Evolutionary conservation across 2,329 filamentous ascomycete genomes (phyloP).

Genomic region (Phaeophleospora eucalypticola): DNA sequence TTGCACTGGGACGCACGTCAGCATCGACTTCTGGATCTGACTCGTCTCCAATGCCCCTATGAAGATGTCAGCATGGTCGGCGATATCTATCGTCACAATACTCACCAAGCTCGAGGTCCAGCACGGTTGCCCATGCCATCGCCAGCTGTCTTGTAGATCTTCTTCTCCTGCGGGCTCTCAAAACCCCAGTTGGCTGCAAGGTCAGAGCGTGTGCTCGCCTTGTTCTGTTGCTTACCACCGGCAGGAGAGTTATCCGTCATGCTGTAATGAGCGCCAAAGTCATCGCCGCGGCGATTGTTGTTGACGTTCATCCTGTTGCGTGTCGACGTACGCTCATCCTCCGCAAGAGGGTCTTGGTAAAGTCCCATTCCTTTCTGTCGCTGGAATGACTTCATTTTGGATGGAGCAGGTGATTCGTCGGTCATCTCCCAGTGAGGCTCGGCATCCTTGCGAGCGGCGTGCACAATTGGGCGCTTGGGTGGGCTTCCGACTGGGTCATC

Average conservation of each 20-base stretch:
- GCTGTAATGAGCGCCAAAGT: slow-evolving; percentile 73
- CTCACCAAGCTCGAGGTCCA: slow-evolving; percentile 45
- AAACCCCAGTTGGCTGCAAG: slow-evolving; percentile 15
- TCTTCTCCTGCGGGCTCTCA: slow-evolving; percentile 14
- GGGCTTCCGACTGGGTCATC: slow-evolving; percentile 54
- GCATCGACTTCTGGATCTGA: slow-evolving; percentile 39
- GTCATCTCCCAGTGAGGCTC: slow-evolving; percentile 79
- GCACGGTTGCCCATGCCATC: slow-evolving; percentile 55
- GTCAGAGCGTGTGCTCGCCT: slow-evolving; percentile 9
- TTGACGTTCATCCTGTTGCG: slow-evolving; percentile 64
- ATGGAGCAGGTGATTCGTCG: slow-evolving; percentile 61
- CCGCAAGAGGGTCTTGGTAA: slow-evolving; percentile 67
- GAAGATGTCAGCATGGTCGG: background rate
- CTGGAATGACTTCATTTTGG: slow-evolving; percentile 30
- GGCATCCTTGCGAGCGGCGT: slow-evolving; percentile 71
- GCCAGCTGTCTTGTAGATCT: slow-evolving; percentile 37
- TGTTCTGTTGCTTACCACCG: slow-evolving; percentile 20
- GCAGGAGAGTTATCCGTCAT: slow-evolving; percentile 62
- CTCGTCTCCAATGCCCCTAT: slow-evolving; percentile 25
- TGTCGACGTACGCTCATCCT: slow-evolving; percentile 33
- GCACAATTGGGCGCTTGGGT: slow-evolving; percentile 54
- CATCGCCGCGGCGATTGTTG: slow-evolving; percentile 66
- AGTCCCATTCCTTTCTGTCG: slow-evolving; percentile 65
- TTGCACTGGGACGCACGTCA: slow-evolving; percentile 23
- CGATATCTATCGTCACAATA: background rate